Conservation (phyloP, 2,329 filamentous ascomycete species). For the Clarireedia hainanense region DNA sequence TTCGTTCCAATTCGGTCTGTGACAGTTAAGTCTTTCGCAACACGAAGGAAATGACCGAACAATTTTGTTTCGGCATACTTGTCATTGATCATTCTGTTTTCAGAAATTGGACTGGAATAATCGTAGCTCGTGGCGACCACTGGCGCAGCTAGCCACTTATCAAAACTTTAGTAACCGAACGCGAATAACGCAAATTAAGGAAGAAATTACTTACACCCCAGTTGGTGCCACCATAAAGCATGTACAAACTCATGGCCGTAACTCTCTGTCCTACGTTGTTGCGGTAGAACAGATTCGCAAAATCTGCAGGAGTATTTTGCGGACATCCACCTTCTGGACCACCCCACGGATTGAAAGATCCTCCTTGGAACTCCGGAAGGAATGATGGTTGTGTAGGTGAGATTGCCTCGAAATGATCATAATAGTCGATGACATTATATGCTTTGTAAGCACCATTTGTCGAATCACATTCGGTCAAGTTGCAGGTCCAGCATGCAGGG, state of each 20-base stretch:
- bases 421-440: conserved; percentile 34
- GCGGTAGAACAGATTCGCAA: conserved; percentile 56
- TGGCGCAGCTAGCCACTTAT: conserved; percentile 43
- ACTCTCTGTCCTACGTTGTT: conserved; percentile 53
- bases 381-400: conserved; percentile 33
- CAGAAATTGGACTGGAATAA: conserved; percentile 49
- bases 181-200: neutral
- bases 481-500: conserved; percentile 55
- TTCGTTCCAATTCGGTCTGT: conserved; percentile 43
- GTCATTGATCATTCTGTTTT: conserved; percentile 40
- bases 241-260: conserved; percentile 54
- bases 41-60: conserved; percentile 49
- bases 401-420: conserved; percentile 29
- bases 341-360: conserved; percentile 54
- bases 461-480: conserved; percentile 50
- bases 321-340: conserved; percentile 40
- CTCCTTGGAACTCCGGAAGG: conserved; percentile 53
- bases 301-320: conserved; percentile 47
- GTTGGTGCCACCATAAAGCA: conserved; percentile 58
- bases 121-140: conserved; percentile 55
- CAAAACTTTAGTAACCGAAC: neutral
- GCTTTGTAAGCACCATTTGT: conserved; percentile 49
- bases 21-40: conserved; percentile 47
- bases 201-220: conserved; percentile 32
- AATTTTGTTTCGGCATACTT: conserved; percentile 60